phyloP scores from a whole-genome alignment of 108 stramenopile genomes.

The Conticribra weissflogii region DNA sequence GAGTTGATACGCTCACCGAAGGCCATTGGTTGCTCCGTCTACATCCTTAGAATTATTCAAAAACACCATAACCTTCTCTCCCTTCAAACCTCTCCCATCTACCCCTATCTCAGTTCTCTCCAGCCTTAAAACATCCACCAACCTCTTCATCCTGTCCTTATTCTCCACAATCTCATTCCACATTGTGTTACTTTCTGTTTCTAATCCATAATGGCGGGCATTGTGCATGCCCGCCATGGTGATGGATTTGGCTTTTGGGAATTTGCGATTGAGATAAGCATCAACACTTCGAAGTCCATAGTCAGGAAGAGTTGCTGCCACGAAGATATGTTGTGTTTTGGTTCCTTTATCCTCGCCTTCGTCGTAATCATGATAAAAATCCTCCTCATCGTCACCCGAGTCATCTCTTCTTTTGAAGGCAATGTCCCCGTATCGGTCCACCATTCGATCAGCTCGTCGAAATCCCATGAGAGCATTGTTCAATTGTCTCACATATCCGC shows the following conservation, averaged over 20 bases:
- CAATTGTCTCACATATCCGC: constrained; percentile 86
- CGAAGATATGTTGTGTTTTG: constrained; percentile 84
- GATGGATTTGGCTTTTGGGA: constrained; percentile 77
- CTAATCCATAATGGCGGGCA: constrained; percentile 85
- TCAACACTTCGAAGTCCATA: constrained; percentile 91
- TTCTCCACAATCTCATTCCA: constrained; percentile 78
- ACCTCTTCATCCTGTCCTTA: constrained; percentile 77
- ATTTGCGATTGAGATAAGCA: constrained; percentile 82
- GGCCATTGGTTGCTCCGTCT: constrained; percentile 72
- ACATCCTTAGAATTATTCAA: constrained; percentile 86
- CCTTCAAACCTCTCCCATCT: constrained; percentile 66
- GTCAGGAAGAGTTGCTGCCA: constrained; percentile 96
- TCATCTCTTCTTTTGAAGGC: constrained; percentile 30
- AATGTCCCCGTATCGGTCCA: constrained; percentile 19
- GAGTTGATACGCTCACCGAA: constrained; percentile 34
- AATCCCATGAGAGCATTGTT: constrained; percentile 93
- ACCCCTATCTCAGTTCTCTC: constrained; percentile 48
- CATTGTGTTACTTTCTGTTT: constrained; percentile 57
- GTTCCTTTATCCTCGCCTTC: constrained; percentile 22
- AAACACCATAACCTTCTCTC: constrained; percentile 90
- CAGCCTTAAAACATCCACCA: constrained; percentile 68
- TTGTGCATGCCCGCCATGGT: constrained; percentile 84
- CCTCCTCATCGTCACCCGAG: constrained; percentile 27
- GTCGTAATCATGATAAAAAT: constrained; percentile 6
- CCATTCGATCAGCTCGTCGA: constrained; percentile 76